Conservation (phyloP, 2,329 filamentous ascomycete genomes). For the Phaeosphaeriaceae sp. region DNA sequence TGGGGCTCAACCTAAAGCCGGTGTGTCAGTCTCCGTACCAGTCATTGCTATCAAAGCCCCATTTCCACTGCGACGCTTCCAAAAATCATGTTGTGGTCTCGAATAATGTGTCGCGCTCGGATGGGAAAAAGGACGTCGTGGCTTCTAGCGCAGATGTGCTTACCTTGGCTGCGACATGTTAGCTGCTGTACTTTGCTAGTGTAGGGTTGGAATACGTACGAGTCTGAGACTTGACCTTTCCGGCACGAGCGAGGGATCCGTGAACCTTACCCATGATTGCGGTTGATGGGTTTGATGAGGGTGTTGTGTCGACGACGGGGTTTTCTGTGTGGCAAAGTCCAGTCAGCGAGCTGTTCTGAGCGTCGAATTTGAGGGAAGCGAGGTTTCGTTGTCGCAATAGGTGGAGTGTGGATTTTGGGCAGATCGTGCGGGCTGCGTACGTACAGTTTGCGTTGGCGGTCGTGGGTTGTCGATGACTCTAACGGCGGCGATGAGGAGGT, state of each 20-base stretch:
- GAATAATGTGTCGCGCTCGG: not conserved
- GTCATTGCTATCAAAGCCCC: not conserved
- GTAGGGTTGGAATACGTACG: constrained; percentile 24
- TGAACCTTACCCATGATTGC: constrained; percentile 90
- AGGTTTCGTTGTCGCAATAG: constrained; percentile 11
- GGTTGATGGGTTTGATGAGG: constrained; percentile 46
- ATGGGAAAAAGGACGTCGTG: not conserved
- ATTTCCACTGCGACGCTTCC: not conserved
- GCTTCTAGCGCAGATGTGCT: constrained; percentile 11
- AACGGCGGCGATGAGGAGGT: constrained; percentile 32
- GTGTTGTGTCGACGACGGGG: constrained; percentile 29
- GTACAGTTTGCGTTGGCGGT: constrained; percentile 44
- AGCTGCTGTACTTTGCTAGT: constrained; percentile 13
- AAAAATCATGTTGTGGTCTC: not conserved
- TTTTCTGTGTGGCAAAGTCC: constrained; percentile 43
- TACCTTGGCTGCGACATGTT: constrained; percentile 36
- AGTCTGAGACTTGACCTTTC: constrained; percentile 84
- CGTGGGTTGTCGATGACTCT: constrained; percentile 42
- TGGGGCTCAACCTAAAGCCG: constrained; percentile 75
- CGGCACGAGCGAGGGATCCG: constrained; percentile 93
- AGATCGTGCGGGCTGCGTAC: constrained; percentile 42
- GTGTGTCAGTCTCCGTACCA: constrained; percentile 29
- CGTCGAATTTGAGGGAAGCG: constrained; percentile 1
- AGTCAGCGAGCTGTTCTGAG: constrained; percentile 29
- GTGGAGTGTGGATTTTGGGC: constrained; percentile 6